A percentile compares a stretch with the other conserved stretches of the same genome.
These are phyloP conservation scores for Serendipita sp. DNA, from an alignment of 768 basidiomycete species.

Conservation along the genomic window DNA sequence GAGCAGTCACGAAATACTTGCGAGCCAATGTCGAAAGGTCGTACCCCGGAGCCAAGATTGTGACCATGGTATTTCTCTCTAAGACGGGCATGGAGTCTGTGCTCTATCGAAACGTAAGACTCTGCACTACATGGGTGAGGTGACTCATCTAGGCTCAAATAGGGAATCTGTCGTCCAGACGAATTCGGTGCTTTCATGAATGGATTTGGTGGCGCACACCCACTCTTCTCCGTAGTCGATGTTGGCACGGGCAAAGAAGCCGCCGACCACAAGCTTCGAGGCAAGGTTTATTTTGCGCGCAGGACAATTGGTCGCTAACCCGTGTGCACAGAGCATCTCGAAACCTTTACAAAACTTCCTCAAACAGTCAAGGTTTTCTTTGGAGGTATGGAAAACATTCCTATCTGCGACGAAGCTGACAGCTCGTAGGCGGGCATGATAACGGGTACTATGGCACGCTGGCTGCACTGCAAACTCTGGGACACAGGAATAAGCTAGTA, in stretches of 20 bases:
- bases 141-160: background rate
- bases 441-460: constrained; percentile 53
- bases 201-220: constrained; percentile 56
- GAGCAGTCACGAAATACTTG: background rate
- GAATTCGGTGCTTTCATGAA: constrained; percentile 49
- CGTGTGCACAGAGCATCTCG: constrained; percentile 41
- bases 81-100: background rate
- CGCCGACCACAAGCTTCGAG: constrained; percentile 62
- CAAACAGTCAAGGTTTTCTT: constrained; percentile 55
- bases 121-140: background rate
- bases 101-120: background rate
- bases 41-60: background rate
- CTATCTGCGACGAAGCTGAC: background rate
- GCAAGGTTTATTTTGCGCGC: constrained; percentile 21
- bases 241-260: constrained; percentile 59
- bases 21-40: background rate
- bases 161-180: constrained; percentile 12
- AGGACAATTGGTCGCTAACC: constrained; percentile 12
- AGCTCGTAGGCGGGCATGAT: constrained; percentile 46
- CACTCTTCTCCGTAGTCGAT: constrained; percentile 53
- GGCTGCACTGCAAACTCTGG: constrained; percentile 47
- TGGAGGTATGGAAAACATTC: constrained; percentile 33
- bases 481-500: constrained; percentile 46
- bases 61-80: constrained; percentile 4
- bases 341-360: constrained; percentile 46